Base-by-base conservation (phyloP, 805 yeast genomes). In the Sugiyamaella qingdaonensis region DNA sequence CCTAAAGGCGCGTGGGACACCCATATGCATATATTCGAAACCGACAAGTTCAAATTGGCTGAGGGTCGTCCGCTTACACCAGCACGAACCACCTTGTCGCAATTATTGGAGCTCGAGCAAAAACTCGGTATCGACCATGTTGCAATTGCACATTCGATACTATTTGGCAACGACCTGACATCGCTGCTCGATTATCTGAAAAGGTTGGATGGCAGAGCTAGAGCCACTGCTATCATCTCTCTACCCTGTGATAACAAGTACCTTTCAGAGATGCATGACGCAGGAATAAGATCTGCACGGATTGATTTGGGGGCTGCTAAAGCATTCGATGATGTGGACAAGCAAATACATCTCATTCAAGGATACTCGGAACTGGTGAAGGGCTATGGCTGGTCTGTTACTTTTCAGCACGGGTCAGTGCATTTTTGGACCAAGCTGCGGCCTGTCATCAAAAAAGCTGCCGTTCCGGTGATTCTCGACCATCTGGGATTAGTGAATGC, bases 1-100 rank as follows among this genome's bases (percentile, higher is more conserved):
- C 43, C 43, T 2, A 21, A 21, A 7, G 43, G 43, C 7, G 46
- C 52, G 11, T 49, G 52, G 52, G 52, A 49, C 33, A 37, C 41
- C 18, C 52, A 49, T 14, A 47, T 49, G 34, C 47, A 39, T n/a
- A 36, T 49, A 8, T 19, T 41, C 10, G 48, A 41, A 16, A 33
- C 19, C 14, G 37, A 41, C 16, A 11, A 13, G n/a, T 41, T 14
- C 48, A 47, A 47, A 18, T 29, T 49, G 10, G 21, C 43, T 7
- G n/a, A 21, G n/a, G 21, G 21, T 16, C 27, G 27, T n/a, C 43
- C 43, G 10, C 21, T 18, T 24, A 21, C 27, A 7, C 43, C 43
- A 3, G 21, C 18, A 11, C 27, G 43, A 2, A 24, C 43, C 2
- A 14, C 27, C 2, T 5, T 39, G n/a, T 21, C 18, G 24, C 27